Conservation (phyloP, 2,329 filamentous ascomycete species). For the Cordyceps cicadae region DNA sequence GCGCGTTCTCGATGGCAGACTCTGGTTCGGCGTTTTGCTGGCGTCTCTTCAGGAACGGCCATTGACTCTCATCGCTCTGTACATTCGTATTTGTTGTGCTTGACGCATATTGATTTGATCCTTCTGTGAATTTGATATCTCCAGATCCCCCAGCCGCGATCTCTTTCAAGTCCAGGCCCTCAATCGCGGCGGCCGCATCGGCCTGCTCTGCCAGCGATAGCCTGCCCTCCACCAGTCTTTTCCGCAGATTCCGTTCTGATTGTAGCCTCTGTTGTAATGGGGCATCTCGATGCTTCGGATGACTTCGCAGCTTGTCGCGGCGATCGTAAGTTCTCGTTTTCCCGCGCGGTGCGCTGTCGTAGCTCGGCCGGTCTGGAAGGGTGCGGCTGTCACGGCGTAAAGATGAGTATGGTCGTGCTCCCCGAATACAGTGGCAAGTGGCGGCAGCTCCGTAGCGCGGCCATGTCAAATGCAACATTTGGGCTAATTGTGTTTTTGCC, state of each 20-base stretch:
- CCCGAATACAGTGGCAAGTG: not conserved
- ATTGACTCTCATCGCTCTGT: not conserved
- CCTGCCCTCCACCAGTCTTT: not conserved
- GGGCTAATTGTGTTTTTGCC: conserved; percentile 12
- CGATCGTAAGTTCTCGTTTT: not conserved
- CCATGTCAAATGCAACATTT: conserved; percentile 25
- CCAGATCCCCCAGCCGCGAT: not conserved
- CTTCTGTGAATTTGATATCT: not conserved
- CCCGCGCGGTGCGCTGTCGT: not conserved
- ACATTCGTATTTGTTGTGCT: not conserved
- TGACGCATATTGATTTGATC: not conserved
- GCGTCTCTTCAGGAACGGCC: not conserved
- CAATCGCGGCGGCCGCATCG: not conserved
- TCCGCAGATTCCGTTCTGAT: not conserved
- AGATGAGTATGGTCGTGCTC: not conserved
- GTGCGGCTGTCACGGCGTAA: not conserved
- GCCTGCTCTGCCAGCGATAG: not conserved
- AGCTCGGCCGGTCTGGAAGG: not conserved
- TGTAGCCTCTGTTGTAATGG: not conserved
- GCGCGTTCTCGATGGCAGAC: not conserved
- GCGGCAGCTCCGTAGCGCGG: conserved; percentile 18
- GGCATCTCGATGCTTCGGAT: not conserved
- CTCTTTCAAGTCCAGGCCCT: not conserved
- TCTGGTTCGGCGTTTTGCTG: not conserved
- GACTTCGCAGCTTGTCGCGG: not conserved